Evolutionary conservation across 2,329 filamentous ascomycete genomes (phyloP).

Genomic region (Clonostachys solani): DNA sequence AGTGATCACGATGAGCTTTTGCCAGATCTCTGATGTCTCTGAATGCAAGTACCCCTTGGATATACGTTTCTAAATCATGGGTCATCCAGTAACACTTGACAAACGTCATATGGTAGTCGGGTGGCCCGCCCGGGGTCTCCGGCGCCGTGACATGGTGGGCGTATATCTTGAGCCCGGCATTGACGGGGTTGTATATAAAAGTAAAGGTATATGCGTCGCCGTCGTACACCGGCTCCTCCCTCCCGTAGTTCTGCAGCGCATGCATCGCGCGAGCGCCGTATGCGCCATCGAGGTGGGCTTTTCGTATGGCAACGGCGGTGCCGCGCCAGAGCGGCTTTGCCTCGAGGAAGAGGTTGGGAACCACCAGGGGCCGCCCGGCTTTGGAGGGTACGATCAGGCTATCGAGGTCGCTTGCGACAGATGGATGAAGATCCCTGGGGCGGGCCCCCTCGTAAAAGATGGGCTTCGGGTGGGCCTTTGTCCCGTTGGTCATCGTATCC

Average conservation of each 20-base stretch:
- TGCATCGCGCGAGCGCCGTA: conserved; percentile 28
- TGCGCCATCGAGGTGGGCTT: conserved; percentile 30
- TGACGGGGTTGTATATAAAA: conserved; percentile 21
- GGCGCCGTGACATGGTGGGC: conserved; percentile 25
- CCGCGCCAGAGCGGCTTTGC: conserved; percentile 27
- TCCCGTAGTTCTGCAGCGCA: conserved; percentile 24
- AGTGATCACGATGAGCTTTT: conserved; percentile 24
- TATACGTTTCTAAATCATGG: conserved; percentile 15
- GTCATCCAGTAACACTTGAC: conserved; percentile 19
- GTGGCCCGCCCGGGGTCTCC: conserved; percentile 15
- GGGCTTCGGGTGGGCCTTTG: conserved; percentile 17
- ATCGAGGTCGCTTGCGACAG: conserved; percentile 14
- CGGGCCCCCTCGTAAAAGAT: conserved; percentile 23
- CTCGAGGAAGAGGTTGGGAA: conserved; percentile 35
- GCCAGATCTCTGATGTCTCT: conserved; percentile 32
- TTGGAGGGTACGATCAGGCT: conserved; percentile 22
- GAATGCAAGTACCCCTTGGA: conserved; percentile 25
- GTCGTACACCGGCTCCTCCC: conserved; percentile 23
- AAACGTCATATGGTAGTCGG: conserved; percentile 34
- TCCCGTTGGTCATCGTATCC: conserved; percentile 22
- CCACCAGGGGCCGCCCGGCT: conserved; percentile 18
- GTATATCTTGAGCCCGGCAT: conserved; percentile 26
- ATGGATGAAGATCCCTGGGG: conserved; percentile 13
- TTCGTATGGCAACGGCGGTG: conserved; percentile 18
- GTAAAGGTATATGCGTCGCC: conserved; percentile 29